Percentiles rank a stretch among this genome's conserved stretches.
phyloP scores from a whole-genome alignment of 225 moss, liverwort and hornwort genomes.

The Pleurozium schreberi region DNA sequence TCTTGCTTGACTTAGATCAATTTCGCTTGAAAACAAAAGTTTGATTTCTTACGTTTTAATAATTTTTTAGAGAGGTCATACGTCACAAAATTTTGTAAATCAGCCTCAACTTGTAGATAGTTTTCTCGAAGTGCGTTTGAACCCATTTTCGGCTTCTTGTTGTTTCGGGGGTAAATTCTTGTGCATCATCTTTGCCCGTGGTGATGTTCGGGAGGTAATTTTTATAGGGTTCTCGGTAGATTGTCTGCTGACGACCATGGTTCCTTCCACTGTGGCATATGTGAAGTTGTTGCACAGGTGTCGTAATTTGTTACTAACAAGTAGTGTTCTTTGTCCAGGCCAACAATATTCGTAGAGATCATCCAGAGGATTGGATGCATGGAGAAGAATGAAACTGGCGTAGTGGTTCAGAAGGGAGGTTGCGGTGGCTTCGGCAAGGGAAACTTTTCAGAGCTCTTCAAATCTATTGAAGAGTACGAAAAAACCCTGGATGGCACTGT shows the following conservation, averaged over 20 bases:
- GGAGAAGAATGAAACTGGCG: slow-evolving; percentile 42
- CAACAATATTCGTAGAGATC: slow-evolving; percentile 81
- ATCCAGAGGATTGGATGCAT: slow-evolving; percentile 79
- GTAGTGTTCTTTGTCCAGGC: slow-evolving; percentile 30
- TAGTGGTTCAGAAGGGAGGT: slow-evolving; percentile 47
- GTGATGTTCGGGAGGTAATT: neutral
- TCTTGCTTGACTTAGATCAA: neutral
- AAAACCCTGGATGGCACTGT: slow-evolving; percentile 49
- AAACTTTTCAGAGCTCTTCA: slow-evolving; percentile 77
- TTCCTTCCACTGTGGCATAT: neutral
- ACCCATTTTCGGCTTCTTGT: neutral
- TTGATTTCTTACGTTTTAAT: neutral
- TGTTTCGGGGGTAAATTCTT: neutral
- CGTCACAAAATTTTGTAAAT: neutral
- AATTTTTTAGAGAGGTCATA: neutral
- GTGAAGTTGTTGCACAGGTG: neutral
- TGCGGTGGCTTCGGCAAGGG: slow-evolving; percentile 74
- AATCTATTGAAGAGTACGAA: slow-evolving; percentile 74
- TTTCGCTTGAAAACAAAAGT: neutral
- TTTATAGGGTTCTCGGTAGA: neutral
- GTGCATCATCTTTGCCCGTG: neutral
- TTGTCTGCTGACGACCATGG: neutral
- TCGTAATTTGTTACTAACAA: neutral
- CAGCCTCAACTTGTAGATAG: neutral
- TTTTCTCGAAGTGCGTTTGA: neutral